Base-by-base conservation (phyloP, 2,329 filamentous ascomycete species). In the Fusarium sublunatum region DNA sequence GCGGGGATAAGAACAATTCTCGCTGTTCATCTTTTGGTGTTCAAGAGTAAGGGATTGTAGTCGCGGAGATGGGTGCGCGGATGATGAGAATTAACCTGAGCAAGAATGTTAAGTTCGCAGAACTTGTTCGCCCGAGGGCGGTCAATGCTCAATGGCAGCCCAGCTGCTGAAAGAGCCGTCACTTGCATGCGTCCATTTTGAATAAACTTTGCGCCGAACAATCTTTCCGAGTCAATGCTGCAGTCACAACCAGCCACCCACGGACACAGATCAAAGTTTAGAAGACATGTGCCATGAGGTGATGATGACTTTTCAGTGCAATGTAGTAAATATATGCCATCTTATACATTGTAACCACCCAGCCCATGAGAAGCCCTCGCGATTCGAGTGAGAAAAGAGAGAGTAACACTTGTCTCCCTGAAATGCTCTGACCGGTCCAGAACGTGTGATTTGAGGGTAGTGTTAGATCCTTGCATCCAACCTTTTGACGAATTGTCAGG, bases 371-470 rank as follows among this genome's bases (percentile, higher is more conserved):
- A 59, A 50, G 15, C 19, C 19, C 25, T 38, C 46, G 24, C 46
- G 38, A 29, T 38, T 32, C 29, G 24, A 51, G 39, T 41, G 52
- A 40, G 43, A n/a, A 49, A 38, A 44, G 22, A 48, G 26, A 54
- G 48, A 65, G 62, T 66, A 42, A 44, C 53, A 66, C 62, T 65
- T 48, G 53, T 65, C 58, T 61, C 45, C 38, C 48, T 31, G 40
- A 38, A 41, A 25, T 15, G 31, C 29, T 55, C 47, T 65, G 62
- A 65, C 62, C 58, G 62, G 62, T 51, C 26, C 32, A 51, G 48
- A 65, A 63, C 62, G 47, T 66, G 62, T 63, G 62, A 63, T 65
- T 53, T 45, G 24, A 44, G 39, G 42, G 41, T 19, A 59, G 39
- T 51, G 53, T 45, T 49, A 65, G 45, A 65, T 55, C 49, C 48